Evolutionary conservation across 257 asterid species (phyloP).

Genomic region (Solanum pinnatisectum): DNA sequence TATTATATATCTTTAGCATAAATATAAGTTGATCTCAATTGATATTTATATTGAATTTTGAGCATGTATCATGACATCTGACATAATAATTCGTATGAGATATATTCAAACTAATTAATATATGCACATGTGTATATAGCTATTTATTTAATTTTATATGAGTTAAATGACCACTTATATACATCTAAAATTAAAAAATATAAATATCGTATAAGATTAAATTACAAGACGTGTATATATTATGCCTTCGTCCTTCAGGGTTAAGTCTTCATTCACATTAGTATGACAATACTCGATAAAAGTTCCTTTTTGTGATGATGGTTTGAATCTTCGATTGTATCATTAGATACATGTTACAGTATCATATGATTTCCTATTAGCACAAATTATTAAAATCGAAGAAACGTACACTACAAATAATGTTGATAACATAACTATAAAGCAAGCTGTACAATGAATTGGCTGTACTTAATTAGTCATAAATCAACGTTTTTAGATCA

Average conservation of each 20-base stretch:
- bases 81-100: too few relatives aligned
- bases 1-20: too few relatives aligned
- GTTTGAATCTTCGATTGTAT: neutral
- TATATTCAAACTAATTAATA: too few relatives aligned
- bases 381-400: neutral
- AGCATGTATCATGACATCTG: too few relatives aligned
- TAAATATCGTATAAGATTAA: too few relatives aligned
- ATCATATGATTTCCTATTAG: neutral
- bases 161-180: neutral
- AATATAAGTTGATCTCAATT: too few relatives aligned
- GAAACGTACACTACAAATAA: neutral
- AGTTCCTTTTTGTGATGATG: neutral
- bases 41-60: too few relatives aligned
- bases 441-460: neutral
- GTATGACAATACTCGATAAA: too few relatives aligned
- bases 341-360: neutral
- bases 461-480: neutral
- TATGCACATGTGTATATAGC: accelerated
- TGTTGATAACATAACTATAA: neutral
- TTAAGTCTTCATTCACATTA: neutral
- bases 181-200: too few relatives aligned
- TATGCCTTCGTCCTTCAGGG: neutral
- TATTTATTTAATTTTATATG: too few relatives aligned
- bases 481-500: neutral
- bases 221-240: neutral